phyloP scores from a whole-genome alignment of 306 rosid species.

The Casuarina cunninghamiana region DNA sequence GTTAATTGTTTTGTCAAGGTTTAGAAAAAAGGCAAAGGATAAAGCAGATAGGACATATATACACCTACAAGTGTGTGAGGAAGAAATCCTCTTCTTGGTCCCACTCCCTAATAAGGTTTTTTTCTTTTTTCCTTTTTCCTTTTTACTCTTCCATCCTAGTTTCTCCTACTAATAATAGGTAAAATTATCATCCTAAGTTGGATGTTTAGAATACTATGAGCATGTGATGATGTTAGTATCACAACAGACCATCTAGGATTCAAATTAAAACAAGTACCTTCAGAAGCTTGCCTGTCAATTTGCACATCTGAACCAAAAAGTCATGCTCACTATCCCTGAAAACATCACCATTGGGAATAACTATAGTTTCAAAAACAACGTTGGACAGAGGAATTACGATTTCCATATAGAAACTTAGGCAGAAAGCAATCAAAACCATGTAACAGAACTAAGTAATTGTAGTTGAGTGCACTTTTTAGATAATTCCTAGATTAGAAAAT shows the following conservation, averaged over 20 bases:
- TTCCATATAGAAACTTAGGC: neutral
- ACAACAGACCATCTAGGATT: neutral
- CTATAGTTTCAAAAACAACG: neutral
- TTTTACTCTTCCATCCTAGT: too few relatives aligned
- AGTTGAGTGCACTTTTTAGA: neutral
- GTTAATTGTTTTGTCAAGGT: too few relatives aligned
- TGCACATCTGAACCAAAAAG: conserved; percentile 84
- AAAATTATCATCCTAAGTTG: too few relatives aligned
- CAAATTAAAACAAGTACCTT: conserved; percentile 48
- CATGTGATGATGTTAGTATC: too few relatives aligned
- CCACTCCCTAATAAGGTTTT: too few relatives aligned
- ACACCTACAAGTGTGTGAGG: too few relatives aligned
- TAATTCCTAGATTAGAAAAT: neutral
- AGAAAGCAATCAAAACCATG: neutral
- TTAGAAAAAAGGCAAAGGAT: too few relatives aligned
- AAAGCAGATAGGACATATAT: too few relatives aligned
- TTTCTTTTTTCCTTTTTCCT: too few relatives aligned
- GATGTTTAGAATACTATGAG: too few relatives aligned
- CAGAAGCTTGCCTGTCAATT: conserved; percentile 68
- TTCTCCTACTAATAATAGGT: too few relatives aligned
- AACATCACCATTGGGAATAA: conserved; percentile 20
- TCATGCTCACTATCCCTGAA: conserved; percentile 81
- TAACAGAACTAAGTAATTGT: neutral
- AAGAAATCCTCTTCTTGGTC: too few relatives aligned
- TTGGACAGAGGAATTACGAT: neutral